Base-by-base conservation (phyloP, 176 grass and related monocot species). In the Oryza glumipatula region DNA sequence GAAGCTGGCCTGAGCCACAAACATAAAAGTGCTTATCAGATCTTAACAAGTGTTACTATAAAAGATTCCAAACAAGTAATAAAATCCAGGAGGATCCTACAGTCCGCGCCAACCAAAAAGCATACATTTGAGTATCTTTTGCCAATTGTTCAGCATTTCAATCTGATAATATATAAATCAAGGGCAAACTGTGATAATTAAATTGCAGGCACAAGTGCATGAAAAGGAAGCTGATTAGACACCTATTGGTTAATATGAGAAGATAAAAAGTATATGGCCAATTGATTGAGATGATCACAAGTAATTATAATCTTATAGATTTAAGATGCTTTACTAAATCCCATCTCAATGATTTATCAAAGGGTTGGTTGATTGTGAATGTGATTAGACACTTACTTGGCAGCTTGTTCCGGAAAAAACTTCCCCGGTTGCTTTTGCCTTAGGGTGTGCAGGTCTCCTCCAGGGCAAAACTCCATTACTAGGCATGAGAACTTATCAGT, bases 401-500 rank as follows among this genome's bases (percentile, higher is more conserved):
- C 91, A 46, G 88, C 94, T 80, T 89, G 68, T 84, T 95, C 94
- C 0, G 91, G 65, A 33, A 95, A 95, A 76, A 80, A 93, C 68
- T 92, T 93, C 21, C 88, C 94, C 56, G 91, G 94, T 65, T 95
- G 94, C 73, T 83, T 95, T 82, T 95, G 94, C 7, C 94, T 78
- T 54, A 93, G 77, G 64, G 84, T 93, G 84, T 95, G 94, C 24
- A 95, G 82, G 76, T 95, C 91, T 39, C 94, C 94, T 76, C 94
- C 94, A 82, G 90, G 91, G 71, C 94, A 95, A 77, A 93, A 95
- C 90, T 95, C 94, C 94, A 95, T 95, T 47, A 95, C 94, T 84
- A 95, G 84, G 72, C 94, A 95, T 51, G 91, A 90, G 82, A 95
- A 93, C 41, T 95, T 95, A 52, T 93, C 94, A 0, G 94, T 95